Evolutionary conservation across 1,284 basidiomycete genomes (phyloP), one percentile per base, ranked within the genome.

Genomic region (Quambalaria eucalypti): DNA sequence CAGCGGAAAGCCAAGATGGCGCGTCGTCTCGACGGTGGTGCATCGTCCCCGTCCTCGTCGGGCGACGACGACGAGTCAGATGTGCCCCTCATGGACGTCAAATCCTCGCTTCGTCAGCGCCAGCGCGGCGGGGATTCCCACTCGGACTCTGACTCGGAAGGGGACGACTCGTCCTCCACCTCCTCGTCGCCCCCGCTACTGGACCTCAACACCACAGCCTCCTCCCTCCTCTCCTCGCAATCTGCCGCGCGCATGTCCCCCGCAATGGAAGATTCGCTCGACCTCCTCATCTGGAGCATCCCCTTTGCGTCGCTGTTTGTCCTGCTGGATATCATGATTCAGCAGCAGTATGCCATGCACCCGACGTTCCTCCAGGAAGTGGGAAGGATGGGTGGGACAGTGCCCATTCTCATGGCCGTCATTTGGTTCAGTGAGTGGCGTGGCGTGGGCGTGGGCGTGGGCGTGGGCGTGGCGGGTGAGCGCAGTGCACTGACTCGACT

Each of bases 291-390:
- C 26, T 74, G 71, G 71, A 64, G 62, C 28, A 72, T 74, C 55
- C 72, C 72, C 19, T 70, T 74, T 36, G 57, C 59, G 6, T 72
- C 73, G 52, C 47, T 71, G 33, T 75, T 62, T 39, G 59, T 69
- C 44, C 50, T 75, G 46, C 44, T 75, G 47, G 70, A 71, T 52
- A 59, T 75, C 23, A 56, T 74, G 36, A 69, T 74, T 16, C 58
- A 69, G 48, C 70, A 75, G 59, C 73, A 75, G 58, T 75, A 75
- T 46, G 63, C 65, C 12, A 57, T 65, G 54, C 67, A 68, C 2
- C 60, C 65, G 0, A 61, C 63, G 4, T 26, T 62, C 3, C 10
- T 49, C 3, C 56, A 60, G 42, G 66, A 74, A 47, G 30, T 52
- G 2, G 50, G 38, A 12, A 56, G 66, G 28, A 28, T 72, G 47